phyloP scores from a whole-genome alignment of 139 green algal species.

The Chlamydomonas asymmetrica region DNA sequence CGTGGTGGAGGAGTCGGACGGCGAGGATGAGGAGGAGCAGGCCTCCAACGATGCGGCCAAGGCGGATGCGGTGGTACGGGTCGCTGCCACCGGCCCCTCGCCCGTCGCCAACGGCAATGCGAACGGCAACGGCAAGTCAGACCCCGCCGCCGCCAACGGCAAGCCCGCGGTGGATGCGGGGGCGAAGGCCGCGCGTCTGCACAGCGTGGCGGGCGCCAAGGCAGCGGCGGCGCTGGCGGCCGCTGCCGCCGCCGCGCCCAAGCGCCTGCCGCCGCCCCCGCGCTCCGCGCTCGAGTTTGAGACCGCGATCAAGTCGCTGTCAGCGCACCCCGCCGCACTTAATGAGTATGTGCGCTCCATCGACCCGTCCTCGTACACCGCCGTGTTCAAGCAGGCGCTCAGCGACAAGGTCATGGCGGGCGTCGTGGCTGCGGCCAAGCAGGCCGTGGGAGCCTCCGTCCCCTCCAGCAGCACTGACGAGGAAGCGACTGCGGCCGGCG shows the following conservation, averaged over 20 bases:
- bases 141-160: background rate
- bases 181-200: background rate
- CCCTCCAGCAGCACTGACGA: background rate
- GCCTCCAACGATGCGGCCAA: too few species aligned
- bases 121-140: background rate
- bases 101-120: background rate
- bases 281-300: constrained; percentile 28
- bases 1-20: constrained; percentile 15
- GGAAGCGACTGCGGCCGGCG: background rate
- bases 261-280: constrained; percentile 10
- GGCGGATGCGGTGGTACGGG: too few species aligned
- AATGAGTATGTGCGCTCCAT: constrained; percentile 3
- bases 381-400: constrained; percentile 17
- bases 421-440: background rate
- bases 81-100: background rate
- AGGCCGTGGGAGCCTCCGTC: background rate
- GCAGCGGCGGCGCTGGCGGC: constrained; percentile 14
- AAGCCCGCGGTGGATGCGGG: background rate
- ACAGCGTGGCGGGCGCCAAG: constrained; percentile 2
- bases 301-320: constrained; percentile 18
- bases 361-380: constrained; percentile 8
- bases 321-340: constrained; percentile 10
- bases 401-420: background rate
- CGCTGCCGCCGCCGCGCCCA: background rate
- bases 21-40: constrained; percentile 6